A percentile compares a stretch with the other conserved stretches of the same genome.
Conservation (phyloP, 805 yeast species). For the Yarrowia phangngaensis region DNA sequence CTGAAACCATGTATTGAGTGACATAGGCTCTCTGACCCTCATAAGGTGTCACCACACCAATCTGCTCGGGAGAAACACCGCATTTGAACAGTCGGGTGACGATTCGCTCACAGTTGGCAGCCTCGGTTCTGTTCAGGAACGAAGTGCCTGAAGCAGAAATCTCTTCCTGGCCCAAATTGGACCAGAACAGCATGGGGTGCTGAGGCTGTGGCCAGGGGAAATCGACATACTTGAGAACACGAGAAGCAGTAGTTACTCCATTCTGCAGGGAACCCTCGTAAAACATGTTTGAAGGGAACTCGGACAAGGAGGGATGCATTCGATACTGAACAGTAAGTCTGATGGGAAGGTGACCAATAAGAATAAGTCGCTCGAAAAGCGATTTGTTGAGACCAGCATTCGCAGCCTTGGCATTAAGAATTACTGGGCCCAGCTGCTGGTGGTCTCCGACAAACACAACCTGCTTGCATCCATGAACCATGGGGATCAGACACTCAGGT, state of each 20-base stretch:
- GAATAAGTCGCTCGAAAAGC: conserved; percentile 77
- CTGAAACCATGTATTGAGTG: conserved; percentile 69
- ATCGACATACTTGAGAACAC: conserved; percentile 51
- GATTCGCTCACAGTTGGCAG: conserved; percentile 78
- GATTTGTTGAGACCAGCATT: conserved; percentile 86
- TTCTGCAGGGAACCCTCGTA: conserved; percentile 90
- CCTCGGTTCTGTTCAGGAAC: conserved; percentile 80
- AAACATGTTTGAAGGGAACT: conserved; percentile 85
- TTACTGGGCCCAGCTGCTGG: conserved; percentile 91
- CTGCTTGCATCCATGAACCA: conserved; percentile 84
- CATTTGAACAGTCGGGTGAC: conserved; percentile 69
- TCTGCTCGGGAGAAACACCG: conserved; percentile 74
- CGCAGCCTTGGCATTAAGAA: conserved; percentile 72
- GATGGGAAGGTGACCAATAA: conserved; percentile 78
- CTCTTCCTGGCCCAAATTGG: conserved; percentile 83
- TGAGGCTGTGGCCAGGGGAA: conserved; percentile 92
- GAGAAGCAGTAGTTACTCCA: conserved; percentile 77
- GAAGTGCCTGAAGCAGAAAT: conserved; percentile 77
- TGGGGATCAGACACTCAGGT: conserved; percentile 86
- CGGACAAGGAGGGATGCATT: conserved; percentile 86
- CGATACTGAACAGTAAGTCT: conserved; percentile 89
- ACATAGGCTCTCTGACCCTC: conserved; percentile 89
- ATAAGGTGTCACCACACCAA: conserved; percentile 91
- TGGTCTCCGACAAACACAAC: conserved; percentile 92
- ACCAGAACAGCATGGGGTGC: conserved; percentile 96